Evolutionary conservation across 2,329 filamentous ascomycete species (phyloP), one percentile per base, ranked within the genome.

Genomic region (Botrytis squamosa): DNA sequence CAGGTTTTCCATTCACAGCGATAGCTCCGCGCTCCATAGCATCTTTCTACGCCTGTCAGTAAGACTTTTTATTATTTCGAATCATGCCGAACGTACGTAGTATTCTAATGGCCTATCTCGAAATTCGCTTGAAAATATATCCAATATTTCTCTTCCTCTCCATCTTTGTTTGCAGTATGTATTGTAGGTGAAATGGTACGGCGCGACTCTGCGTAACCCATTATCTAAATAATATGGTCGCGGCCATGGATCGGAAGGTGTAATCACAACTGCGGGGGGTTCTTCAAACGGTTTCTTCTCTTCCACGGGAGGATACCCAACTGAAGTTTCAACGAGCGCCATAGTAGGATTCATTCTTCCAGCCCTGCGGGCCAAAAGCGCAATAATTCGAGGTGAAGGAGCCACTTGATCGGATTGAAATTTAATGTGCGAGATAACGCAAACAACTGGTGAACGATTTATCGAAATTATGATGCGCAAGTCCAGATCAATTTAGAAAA

Each of bases 161-260:
- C 96, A 99, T 82, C 96, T 88, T 84, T 97, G 88, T 84, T 98
- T 99, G 85, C 93, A 96, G 84, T 90, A 94, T 0, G 95, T 98
- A 81, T 97, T 97, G 86, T 98, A 98, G 4, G 95, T 98, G 82
- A 88, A 98, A 81, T 96, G 90, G 81, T 99, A 98, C 5, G 95
- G 95, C 62, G 87, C 87, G 46, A 98, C 92, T 76, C 94, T 91
- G 69, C 95, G 91, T 75, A 99, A 85, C 14, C 93, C 94, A 78
- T 92, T 91, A 78, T 97, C 92, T 75, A 97, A 86, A 79, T 92
- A 92, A 83, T 98, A 98, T 0, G 94, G 94, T 73, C 85, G 84
- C 14, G 88, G 88, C 85, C 84, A 82, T 40, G 88, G 88, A 79
- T 86, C 85, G 78, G 83, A 85, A n/a, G 86, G 86, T 20, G 88